Evolutionary conservation across 2,329 filamentous ascomycete genomes (phyloP), one percentile per base, ranked within the genome.

Genomic region (Cladobotryum protrusum): DNA sequence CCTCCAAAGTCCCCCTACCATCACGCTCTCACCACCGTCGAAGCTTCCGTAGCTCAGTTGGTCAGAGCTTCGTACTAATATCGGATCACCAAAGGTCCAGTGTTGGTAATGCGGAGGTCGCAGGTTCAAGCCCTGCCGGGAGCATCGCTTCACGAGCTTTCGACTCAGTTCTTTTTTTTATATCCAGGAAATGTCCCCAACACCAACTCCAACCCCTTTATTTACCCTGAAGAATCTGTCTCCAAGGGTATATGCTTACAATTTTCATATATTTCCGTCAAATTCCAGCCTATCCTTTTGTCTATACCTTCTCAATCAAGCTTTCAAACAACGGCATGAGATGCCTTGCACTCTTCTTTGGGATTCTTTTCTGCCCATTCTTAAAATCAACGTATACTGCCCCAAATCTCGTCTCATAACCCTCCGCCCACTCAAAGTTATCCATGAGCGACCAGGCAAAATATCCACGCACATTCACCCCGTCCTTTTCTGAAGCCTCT

Each of bases 361-460:
- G 84, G 58, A 84, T 78, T 46, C 89, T 76, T 73, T 85, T 87
- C 75, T 95, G 89, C 19, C 82, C 84, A 57, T 88, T 80, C 59
- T 81, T 72, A 66, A 93, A 95, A 69, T 95, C 88, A 47, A 95
- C 88, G 64, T 78, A 93, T 6, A 85, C 88, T 50, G 90, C 87
- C 20, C 89, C 89, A 61, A 95, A 95, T 37, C 89, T 79, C 40
- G 88, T 93, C 71, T 88, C 84, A 63, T 92, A 95, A 11, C 89
- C 89, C 66, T 95, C 89, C n/a, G 89, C 87, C 87, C 87, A 92
- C 69, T 92, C 88, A 61, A 92, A 92, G 73, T 92, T 92, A 69
- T 95, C 89, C 78, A 95, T 81, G 56, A 95, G 76, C 65, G 85
- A 89, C 89, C 89, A 95, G 14, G 86, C 89, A 73, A 92, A 81